A percentile compares a stretch with the other conserved stretches of the same genome.
Conservation (phyloP, 225 moss, liverwort and hornwort species). For the Sphagnum contortum region DNA sequence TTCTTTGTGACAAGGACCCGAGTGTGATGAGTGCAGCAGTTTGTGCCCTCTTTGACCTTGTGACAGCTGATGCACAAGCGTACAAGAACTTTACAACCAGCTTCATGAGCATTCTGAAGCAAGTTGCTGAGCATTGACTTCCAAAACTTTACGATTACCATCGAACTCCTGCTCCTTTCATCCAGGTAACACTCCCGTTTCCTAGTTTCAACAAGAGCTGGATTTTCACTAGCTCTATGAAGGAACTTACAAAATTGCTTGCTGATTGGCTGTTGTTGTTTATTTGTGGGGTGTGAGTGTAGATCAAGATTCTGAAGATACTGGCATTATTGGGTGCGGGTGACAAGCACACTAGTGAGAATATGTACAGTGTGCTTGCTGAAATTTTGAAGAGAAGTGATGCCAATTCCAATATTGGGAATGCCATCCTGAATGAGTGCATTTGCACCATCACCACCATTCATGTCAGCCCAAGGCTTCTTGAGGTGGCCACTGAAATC, state of each 20-base stretch:
- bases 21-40: constrained; percentile 96
- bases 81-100: constrained; percentile 68
- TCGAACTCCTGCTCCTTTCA: constrained; percentile 84
- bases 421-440: constrained; percentile 89
- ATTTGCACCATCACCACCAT: constrained; percentile 91
- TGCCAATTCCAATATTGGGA: constrained; percentile 51
- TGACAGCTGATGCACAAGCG: constrained; percentile 51
- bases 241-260: no score
- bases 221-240: no score
- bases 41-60: constrained; percentile 80
- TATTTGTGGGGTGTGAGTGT: constrained; percentile 16
- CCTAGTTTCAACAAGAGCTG: no score
- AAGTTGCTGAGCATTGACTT: constrained; percentile 78
- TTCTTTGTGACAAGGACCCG: constrained; percentile 84
- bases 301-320: constrained; percentile 97
- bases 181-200: constrained; percentile 46
- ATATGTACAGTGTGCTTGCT: constrained; percentile 77
- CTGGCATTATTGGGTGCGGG: constrained; percentile 83
- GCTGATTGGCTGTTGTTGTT: no score
- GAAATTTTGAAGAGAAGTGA: constrained; percentile 76
- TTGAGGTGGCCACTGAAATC: constrained; percentile 71
- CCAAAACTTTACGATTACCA: constrained; percentile 83
- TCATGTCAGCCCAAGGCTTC: constrained; percentile 52
- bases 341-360: constrained; percentile 66
- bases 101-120: constrained; percentile 89